These are phyloP conservation scores for Penicillium sp. DNA, from an alignment of 2,329 filamentous ascomycete species.

Conservation along the genomic window DNA sequence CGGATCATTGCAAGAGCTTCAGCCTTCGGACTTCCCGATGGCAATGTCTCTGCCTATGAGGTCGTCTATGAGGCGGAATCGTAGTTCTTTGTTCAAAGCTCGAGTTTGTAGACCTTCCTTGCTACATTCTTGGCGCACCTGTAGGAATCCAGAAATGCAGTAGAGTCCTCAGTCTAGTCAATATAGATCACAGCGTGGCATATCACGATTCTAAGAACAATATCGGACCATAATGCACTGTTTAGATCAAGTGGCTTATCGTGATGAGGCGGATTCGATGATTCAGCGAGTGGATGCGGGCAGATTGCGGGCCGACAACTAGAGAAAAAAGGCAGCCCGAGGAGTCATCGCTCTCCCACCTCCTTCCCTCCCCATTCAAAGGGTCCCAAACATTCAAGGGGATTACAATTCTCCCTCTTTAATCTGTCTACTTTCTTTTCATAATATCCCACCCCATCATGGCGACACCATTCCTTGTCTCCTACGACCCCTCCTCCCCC, in stretches of 20 bases:
- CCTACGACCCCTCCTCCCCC: constrained; percentile 41
- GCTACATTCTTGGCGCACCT: too few relatives aligned
- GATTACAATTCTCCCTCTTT: constrained; percentile 15
- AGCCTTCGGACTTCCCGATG: too few relatives aligned
- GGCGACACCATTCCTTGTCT: constrained; percentile 44
- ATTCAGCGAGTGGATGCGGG: constrained; percentile 18
- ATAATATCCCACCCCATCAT: constrained; percentile 27
- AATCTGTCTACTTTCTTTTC: constrained; percentile 2
- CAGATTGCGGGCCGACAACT: background rate
- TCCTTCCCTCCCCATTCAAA: constrained; percentile 1
- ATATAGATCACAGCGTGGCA: background rate
- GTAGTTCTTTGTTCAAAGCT: background rate
- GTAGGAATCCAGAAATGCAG: too few relatives aligned
- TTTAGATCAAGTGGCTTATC: background rate
- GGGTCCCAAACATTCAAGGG: constrained; percentile 10
- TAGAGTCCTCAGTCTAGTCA: too few relatives aligned
- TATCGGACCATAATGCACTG: background rate
- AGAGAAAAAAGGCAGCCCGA: constrained; percentile 15
- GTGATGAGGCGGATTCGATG: constrained; percentile 9
- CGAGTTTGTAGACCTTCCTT: too few relatives aligned
- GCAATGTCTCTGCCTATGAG: constrained; percentile 42
- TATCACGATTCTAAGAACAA: background rate
- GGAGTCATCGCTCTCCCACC: constrained; percentile 19
- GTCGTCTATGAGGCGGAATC: constrained; percentile 36
- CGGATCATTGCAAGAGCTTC: constrained; percentile 39